Base-by-base conservation (phyloP, 2,329 filamentous ascomycete genomes). In the Calonectria hongkongensis region DNA sequence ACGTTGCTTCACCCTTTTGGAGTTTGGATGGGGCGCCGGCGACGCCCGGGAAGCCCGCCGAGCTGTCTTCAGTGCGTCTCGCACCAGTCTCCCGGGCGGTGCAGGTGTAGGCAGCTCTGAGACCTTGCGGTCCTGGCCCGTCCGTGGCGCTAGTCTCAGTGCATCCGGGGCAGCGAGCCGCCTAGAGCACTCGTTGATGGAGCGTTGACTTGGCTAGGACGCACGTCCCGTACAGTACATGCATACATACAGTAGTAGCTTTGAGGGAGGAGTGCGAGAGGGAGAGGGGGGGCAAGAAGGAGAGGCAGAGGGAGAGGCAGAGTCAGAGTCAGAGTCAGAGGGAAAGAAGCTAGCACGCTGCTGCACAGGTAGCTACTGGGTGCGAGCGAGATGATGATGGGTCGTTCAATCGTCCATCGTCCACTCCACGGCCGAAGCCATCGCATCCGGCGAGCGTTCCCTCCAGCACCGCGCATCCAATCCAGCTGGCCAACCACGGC, bases 361-460 rank as follows among this genome's bases (percentile, higher is more conserved):
- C 51, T 30, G 30, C 16, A 36, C 18, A 58, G 54, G 54, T 39
- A 39, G 54, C 9, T 58, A 15, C 12, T 58, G 54, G 18, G 54
- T 18, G 30, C 33, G 54, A 58, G 68, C 71, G 45, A 66, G 68
- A 67, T 63, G 68, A 71, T 71, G 71, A 63, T 68, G 67, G 45
- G 27, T 63, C 54, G 56, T 47, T 36, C 30, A 30, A 39, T 58
- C 33, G 21, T 21, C 54, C 54, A 58, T 58, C 30, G 33, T 58
- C 30, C 33, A 39, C 54, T 16, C 33, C 30, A 56, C 68, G 66
- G 60, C 39, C 50, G 60, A 70, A 41, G 65, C 64, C 41, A 76
- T 79, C 68, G 73, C 77, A 79, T 79, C 77, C 77, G 77, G 77
- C 39, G 68, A 74, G 75, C 64, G 72, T 71, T 65, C 47, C 62